Conservation (phyloP, 371 early-diverging fungal genomes). For the Apophysomyces elegans region DNA sequence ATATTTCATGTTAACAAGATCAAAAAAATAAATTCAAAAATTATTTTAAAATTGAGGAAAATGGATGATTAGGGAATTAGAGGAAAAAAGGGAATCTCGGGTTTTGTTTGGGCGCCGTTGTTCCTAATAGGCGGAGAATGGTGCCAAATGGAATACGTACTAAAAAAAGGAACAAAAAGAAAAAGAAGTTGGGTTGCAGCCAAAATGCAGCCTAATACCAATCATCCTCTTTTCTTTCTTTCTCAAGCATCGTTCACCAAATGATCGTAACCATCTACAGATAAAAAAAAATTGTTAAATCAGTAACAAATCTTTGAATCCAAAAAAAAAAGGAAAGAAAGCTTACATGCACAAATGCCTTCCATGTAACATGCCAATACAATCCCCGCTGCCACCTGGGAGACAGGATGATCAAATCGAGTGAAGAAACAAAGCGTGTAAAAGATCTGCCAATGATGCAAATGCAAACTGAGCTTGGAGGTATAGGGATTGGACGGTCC, state of each 20-base stretch:
- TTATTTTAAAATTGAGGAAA: too few relatives aligned
- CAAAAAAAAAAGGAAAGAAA: too few relatives aligned
- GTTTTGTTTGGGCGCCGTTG: too few relatives aligned
- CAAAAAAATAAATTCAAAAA: too few relatives aligned
- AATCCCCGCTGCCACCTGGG: constrained; percentile 77
- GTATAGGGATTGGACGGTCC: constrained; percentile 26
- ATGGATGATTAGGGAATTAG: too few relatives aligned
- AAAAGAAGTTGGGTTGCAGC: too few relatives aligned
- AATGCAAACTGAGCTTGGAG: constrained; percentile 54
- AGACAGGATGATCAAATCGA: constrained; percentile 69
- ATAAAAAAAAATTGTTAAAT: background rate
- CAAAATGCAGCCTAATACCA: too few relatives aligned
- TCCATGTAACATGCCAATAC: constrained; percentile 80
- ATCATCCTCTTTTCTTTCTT: background rate
- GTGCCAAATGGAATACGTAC: constrained; percentile 4
- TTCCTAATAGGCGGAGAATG: background rate
- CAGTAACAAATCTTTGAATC: background rate
- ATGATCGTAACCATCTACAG: constrained; percentile 43
- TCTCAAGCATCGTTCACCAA: constrained; percentile 36
- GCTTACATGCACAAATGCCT: constrained; percentile 65
- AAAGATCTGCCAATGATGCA: constrained; percentile 91
- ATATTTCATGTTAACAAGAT: too few relatives aligned
- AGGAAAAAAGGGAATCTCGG: too few relatives aligned
- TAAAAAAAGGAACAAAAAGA: too few relatives aligned
- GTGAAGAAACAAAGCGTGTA: constrained; percentile 86